These are phyloP conservation scores for Graphium sp. DNA, from an alignment of 2,329 filamentous ascomycete species.

Conservation along the genomic window DNA sequence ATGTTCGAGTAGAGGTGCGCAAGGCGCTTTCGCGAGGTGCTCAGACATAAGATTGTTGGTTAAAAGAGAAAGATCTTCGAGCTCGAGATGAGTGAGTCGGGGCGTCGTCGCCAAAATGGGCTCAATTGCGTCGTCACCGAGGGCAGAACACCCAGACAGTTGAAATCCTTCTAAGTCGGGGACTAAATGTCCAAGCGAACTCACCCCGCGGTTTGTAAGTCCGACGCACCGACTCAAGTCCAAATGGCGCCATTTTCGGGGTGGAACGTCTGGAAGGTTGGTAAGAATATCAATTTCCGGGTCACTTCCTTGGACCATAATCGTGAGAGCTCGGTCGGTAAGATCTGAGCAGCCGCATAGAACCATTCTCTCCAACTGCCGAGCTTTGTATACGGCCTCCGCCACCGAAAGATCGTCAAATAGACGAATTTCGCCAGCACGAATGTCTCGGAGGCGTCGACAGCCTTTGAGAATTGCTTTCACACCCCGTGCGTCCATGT, in stretches of 20 bases:
- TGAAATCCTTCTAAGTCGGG: conserved; percentile 72
- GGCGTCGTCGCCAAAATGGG: conserved; percentile 61
- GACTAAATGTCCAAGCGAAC: conserved; percentile 53
- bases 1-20: conserved; percentile 55
- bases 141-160: conserved; percentile 56
- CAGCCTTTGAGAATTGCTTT: conserved; percentile 58
- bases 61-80: conserved; percentile 69
- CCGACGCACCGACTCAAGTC: conserved; percentile 66
- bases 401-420: conserved; percentile 63
- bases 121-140: conserved; percentile 59
- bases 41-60: conserved; percentile 59
- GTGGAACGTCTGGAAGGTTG: conserved; percentile 56
- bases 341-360: conserved; percentile 67
- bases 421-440: conserved; percentile 65
- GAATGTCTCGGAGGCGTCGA: conserved; percentile 56
- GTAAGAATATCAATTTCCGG: conserved; percentile 72
- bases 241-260: conserved; percentile 65
- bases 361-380: conserved; percentile 67
- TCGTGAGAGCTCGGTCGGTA: conserved; percentile 54
- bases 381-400: conserved; percentile 58
- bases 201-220: conserved; percentile 59
- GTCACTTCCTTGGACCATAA: conserved; percentile 59
- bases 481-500: conserved; percentile 65
- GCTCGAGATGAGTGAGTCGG: conserved; percentile 66
- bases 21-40: conserved; percentile 60